Evolutionary conservation across 225 moss, liverwort and hornwort genomes (phyloP), one percentile per base, ranked within the genome.

Genomic region (Takakia lepidozioides): DNA sequence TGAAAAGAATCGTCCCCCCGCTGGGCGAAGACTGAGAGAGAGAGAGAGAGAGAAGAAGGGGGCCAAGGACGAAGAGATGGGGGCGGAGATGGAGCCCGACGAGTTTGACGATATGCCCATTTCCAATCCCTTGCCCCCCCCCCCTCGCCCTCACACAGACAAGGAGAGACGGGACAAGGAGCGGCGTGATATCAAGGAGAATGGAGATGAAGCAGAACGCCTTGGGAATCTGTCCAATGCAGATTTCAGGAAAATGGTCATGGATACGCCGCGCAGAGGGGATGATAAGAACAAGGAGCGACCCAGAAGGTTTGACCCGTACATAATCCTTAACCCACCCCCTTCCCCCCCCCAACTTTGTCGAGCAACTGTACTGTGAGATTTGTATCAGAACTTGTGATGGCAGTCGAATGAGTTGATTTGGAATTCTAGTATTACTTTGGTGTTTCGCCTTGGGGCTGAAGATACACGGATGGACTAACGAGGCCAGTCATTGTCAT

Each of bases 241-340:
- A 13, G 80, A 80, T 63, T 80, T 80, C 47, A 66, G 80, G 51
- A 80, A 74, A 47, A 80, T 80, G 80, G 74, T 80, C 16, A 80
- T 80, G 80, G 80, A 80, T 19, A 80, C 80, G 27, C 80, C 80
- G 10, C 70, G 80, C 22, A 54, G 80, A 57, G 74, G 74, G 29
- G 80, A 80, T 26, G 80, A 80, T 1, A 74, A 64, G 49, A 70
- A 47, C 53, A 80, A 74, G 46, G 80, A 80, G 35, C 63, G 70
- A 25, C 67, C 80, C 34, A 70, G 74, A 38, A 60, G 80, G 80
- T 80, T n/a, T n/a, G n/a, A n/a, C n/a, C n/a, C n/a, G n/a, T 17
- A 16, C 43, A 19, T 18, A 25, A 46, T 46, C 11, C 32, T 0
- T 32, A 32, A 32, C 32, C 32, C 32, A 6, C 7, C 32, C 11